Percentiles rank a stretch among this genome's conserved stretches.
Conservation (phyloP, 2,329 filamentous ascomycete genomes). For the Colletotrichum endophyticum region DNA sequence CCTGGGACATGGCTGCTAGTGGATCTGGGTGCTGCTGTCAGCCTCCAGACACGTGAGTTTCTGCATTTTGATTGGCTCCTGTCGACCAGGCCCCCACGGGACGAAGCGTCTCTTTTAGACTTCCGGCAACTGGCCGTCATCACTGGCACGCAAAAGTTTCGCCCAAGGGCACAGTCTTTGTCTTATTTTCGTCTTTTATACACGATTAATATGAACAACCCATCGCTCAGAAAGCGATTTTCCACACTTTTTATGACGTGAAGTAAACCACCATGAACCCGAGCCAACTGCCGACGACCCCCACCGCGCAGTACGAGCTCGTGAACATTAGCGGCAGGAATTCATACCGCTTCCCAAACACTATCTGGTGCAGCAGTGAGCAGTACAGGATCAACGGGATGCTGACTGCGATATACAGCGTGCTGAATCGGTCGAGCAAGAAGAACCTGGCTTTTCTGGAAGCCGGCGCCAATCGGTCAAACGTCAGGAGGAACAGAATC, state of each 20-base stretch:
- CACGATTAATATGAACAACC: not conserved
- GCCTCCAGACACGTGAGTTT: slow-evolving; percentile 18
- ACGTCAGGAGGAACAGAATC: slow-evolving; percentile 81
- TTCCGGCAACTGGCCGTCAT: slow-evolving; percentile 10
- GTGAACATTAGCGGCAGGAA: slow-evolving; percentile 97
- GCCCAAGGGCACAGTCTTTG: not conserved
- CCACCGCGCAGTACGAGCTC: slow-evolving; percentile 90
- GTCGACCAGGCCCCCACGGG: not conserved
- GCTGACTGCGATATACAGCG: slow-evolving; percentile 87
- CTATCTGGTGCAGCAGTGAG: slow-evolving; percentile 79
- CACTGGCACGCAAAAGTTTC: slow-evolving; percentile 12
- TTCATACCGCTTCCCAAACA: slow-evolving; percentile 84
- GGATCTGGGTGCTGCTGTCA: slow-evolving; percentile 20
- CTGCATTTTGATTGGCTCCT: slow-evolving; percentile 7
- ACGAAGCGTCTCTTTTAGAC: slow-evolving; percentile 16
- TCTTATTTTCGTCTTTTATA: not conserved
- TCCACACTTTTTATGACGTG: slow-evolving; percentile 45
- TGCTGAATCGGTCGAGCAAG: slow-evolving; percentile 87
- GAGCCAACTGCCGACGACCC: slow-evolving; percentile 95
- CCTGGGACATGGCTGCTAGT: not conserved
- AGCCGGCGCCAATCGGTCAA: slow-evolving; percentile 87
- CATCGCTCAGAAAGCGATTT: not conserved
- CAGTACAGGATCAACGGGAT: slow-evolving; percentile 91
- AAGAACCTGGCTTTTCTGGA: slow-evolving; percentile 83
- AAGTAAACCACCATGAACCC: slow-evolving; percentile 96